Evolutionary conservation across 352 stramenopile species (phyloP).

Genomic region (Globisporangium parvum): DNA sequence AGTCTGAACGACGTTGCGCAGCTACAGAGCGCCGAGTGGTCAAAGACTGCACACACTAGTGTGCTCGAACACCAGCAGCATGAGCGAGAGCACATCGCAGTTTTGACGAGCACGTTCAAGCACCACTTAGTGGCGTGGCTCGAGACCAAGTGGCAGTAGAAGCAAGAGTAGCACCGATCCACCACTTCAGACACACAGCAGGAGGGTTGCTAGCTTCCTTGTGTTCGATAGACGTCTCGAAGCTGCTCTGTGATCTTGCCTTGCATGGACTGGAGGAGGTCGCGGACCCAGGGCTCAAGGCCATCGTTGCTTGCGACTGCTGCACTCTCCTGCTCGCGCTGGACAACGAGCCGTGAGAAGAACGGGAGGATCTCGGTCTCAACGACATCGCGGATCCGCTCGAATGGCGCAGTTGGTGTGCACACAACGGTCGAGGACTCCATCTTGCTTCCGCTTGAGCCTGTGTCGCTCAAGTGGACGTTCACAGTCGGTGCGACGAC

Average conservation of each 20-base stretch:
- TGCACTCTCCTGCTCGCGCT: conserved; percentile 23
- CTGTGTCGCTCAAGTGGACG: conserved; percentile 50
- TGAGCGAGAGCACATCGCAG: too few relatives aligned
- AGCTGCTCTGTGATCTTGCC: conserved; percentile 58
- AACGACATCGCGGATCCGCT: conserved; percentile 50
- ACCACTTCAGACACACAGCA: too few relatives aligned
- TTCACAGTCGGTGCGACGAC: conserved; percentile 82
- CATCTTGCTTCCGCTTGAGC: conserved; percentile 12
- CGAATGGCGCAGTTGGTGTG: conserved; percentile 19
- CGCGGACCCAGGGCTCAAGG: conserved; percentile 56
- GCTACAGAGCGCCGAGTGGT: too few relatives aligned
- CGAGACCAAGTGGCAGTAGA: not conserved
- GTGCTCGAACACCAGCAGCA: conserved; percentile 2
- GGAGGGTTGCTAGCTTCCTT: too few relatives aligned
- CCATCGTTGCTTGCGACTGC: not conserved
- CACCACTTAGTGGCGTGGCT: conserved; percentile 2
- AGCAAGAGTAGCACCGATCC: not conserved
- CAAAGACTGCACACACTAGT: too few relatives aligned
- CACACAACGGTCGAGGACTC: conserved; percentile 16
- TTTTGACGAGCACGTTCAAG: not conserved
- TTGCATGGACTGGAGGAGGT: conserved; percentile 69
- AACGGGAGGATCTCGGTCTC: conserved; percentile 60
- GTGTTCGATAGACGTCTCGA: conserved; percentile 19
- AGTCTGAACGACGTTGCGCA: conserved; percentile 11
- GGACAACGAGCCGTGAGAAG: conserved; percentile 43